These are phyloP conservation scores for Clonostachys solani DNA, from an alignment of 2,329 filamentous ascomycete species.

Conservation along the genomic window DNA sequence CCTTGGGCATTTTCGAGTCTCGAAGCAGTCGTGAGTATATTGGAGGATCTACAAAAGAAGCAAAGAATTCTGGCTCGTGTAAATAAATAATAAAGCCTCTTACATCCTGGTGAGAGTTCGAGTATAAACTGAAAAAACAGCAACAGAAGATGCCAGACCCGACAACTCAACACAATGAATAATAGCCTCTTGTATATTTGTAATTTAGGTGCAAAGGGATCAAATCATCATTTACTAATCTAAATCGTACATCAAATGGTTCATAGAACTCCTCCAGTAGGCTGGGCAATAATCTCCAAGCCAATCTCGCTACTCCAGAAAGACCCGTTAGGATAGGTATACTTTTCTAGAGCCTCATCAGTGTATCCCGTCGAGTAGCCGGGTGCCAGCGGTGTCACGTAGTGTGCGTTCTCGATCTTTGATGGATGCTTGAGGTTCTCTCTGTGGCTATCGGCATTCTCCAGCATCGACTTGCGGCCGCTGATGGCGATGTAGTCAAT, in stretches of 20 bases:
- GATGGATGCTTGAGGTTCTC: conserved; percentile 18
- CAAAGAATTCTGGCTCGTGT: too few species aligned
- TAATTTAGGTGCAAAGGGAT: too few species aligned
- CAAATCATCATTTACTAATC: too few species aligned
- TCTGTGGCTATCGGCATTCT: conserved; percentile 15
- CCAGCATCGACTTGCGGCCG: conserved; percentile 15
- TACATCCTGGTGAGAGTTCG: too few species aligned
- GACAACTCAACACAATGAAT: too few species aligned
- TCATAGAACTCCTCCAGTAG: conserved; percentile 20
- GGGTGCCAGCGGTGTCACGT: conserved; percentile 14
- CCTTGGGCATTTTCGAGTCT: conserved; percentile 19
- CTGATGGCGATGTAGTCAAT: conserved; percentile 15
- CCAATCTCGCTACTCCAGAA: conserved; percentile 23
- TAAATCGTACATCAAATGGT: background rate
- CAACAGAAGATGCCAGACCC: too few species aligned
- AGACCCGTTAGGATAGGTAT: conserved; percentile 18
- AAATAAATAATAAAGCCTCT: too few species aligned
- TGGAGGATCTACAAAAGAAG: background rate
- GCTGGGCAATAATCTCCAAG: conserved; percentile 17
- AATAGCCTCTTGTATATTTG: too few species aligned
- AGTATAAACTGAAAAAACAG: too few species aligned
- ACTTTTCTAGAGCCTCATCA: conserved; percentile 18
- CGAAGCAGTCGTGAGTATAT: background rate
- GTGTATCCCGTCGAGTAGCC: conserved; percentile 22
- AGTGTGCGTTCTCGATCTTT: conserved; percentile 14